A percentile compares a stretch with the other conserved stretches of the same genome.
These are phyloP conservation scores for Boletales sp. DNA, from an alignment of 768 basidiomycete genomes.

Conservation along the genomic window DNA sequence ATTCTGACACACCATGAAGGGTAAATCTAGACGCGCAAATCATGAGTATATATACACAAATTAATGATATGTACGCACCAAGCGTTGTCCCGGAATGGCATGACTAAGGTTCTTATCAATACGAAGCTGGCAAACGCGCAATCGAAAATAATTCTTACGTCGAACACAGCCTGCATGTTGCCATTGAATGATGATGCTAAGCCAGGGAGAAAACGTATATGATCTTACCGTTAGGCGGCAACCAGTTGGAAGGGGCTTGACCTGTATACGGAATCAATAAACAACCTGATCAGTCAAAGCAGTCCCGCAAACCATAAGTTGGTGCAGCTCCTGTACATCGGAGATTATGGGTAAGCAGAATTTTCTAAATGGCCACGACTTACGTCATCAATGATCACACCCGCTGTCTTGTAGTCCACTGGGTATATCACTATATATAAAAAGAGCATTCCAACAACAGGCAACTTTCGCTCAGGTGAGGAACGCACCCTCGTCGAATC, in stretches of 20 bases:
- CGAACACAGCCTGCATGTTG: constrained; percentile 40
- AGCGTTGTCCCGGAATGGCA: constrained; percentile 51
- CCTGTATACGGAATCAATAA: constrained; percentile 21
- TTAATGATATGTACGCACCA: constrained; percentile 21
- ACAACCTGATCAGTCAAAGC: background rate
- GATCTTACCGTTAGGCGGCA: constrained; percentile 57
- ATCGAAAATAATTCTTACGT: constrained; percentile 34
- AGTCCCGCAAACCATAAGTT: constrained; percentile 34
- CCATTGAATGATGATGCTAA: background rate
- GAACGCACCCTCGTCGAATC: constrained; percentile 68
- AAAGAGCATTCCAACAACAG: background rate
- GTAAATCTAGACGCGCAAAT: constrained; percentile 16
- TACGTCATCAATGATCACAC: constrained; percentile 79
- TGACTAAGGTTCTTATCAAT: constrained; percentile 25
- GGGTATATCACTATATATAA: constrained; percentile 80
- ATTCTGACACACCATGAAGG: constrained; percentile 23
- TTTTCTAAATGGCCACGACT: constrained; percentile 19
- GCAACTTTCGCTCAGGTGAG: background rate
- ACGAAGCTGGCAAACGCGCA: background rate
- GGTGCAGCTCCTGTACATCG: constrained; percentile 35
- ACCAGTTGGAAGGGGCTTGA: constrained; percentile 56
- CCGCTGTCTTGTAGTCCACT: constrained; percentile 71
- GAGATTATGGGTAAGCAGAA: background rate
- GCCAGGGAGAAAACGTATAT: background rate
- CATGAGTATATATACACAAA: background rate